Base-by-base conservation (phyloP, 31 red algal species). In the Asparagopsis taxiformis region DNA sequence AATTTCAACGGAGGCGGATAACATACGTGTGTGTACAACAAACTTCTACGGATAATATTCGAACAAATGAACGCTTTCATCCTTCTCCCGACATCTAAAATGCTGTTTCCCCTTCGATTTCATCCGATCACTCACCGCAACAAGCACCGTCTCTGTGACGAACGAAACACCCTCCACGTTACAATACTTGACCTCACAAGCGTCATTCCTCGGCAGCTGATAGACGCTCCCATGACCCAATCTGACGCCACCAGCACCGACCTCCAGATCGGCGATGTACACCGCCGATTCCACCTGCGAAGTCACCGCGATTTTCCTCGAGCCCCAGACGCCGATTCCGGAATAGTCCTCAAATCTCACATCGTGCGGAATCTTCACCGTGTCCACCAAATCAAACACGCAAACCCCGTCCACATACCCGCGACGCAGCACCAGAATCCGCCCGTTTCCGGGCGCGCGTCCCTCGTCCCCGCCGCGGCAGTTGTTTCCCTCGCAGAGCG, bases 401-500 rank as follows among this genome's bases (percentile, higher is more conserved):
- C 81, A 86, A 23, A 17, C 35, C 1, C 61, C 61, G 3, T 35
- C 58, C 0, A 11, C 22, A 5, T 49, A 55, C 13, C 9, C 39
- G 51, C 71, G 55, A 5, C 57, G 38, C 69, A 86, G 63, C 25
- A 70, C 70, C 35, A 86, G 9, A 28, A 86, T 59, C 3, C 68
- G 56, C 3, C 81, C 81, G 28, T 75, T 56, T 0, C 81, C 81
- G 10, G 49, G 37, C 34, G 41, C 3, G 16, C 70, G 35, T 24
- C 81, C 81, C 41, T 51, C 50, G 10, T 65, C 23, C 1, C 81
- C 81, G 33, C 70, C 71, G 0, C n/a, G 26, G 51, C 81, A 86
- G n/a, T 75, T 23, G 28, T 86, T 86, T 41, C 81, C 81, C 39
- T 86, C 81, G 60, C 81, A 86, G 1, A 86, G 61, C 30, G 38